Percentiles rank a stretch among this genome's conserved stretches.
Conservation (phyloP, 805 yeast genomes). For the Ogataea trehalophila region DNA sequence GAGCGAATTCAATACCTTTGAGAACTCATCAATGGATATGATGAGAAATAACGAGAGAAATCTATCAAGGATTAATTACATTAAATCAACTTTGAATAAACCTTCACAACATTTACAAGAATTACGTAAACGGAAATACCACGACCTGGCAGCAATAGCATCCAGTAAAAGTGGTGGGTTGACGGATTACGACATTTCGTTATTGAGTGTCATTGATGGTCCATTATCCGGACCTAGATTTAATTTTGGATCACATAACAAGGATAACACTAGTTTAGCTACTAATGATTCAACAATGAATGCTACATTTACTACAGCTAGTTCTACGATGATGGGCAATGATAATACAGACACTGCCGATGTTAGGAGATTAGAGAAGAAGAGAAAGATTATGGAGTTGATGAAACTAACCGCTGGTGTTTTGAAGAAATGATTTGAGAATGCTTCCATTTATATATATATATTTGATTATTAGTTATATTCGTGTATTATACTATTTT, state of each 20-base stretch:
- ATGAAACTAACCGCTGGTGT: slow-evolving; percentile 24
- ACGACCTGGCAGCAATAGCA: too few species aligned
- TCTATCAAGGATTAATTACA: neutral
- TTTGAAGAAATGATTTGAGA: slow-evolving; percentile 8
- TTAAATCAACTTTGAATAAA: neutral
- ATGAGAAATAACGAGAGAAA: neutral
- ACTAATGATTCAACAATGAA: neutral
- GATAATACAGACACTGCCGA: neutral
- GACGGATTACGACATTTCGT: too few species aligned
- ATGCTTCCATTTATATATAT: too few species aligned
- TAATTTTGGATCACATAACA: neutral
- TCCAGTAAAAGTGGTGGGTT: too few species aligned
- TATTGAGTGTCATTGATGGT: too few species aligned
- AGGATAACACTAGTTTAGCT: neutral
- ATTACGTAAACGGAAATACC: too few species aligned
- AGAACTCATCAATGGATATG: neutral
- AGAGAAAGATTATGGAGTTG: slow-evolving; percentile 16
- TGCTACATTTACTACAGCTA: neutral
- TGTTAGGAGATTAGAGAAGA: slow-evolving; percentile 2
- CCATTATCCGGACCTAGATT: slow-evolving; percentile 1
- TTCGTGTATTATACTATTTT: too few species aligned
- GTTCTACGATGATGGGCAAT: neutral
- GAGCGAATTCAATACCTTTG: neutral
- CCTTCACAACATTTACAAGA: too few species aligned
- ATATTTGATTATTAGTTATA: too few species aligned